Conservation (phyloP, 2,329 filamentous ascomycete genomes). For the Penicillium sp. region DNA sequence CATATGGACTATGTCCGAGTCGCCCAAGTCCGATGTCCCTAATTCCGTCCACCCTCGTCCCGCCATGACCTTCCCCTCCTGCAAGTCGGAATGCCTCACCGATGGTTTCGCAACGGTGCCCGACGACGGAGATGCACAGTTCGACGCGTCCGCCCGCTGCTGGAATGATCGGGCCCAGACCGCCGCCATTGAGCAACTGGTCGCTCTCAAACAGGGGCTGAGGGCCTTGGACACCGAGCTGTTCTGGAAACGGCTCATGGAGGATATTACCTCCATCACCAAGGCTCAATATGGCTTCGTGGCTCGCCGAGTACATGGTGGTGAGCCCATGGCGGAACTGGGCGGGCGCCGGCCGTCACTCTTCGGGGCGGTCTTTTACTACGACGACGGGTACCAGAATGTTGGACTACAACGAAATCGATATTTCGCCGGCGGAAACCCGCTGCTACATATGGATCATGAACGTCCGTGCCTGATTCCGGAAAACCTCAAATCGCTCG, state of each 20-base stretch:
- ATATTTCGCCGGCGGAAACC: conserved; percentile 69
- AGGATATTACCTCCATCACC: conserved; percentile 67
- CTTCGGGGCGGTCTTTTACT: conserved; percentile 70
- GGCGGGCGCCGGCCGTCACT: conserved; percentile 67
- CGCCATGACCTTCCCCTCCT: conserved; percentile 39
- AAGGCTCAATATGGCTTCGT: conserved; percentile 73
- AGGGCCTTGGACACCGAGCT: conserved; percentile 60
- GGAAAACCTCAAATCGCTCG: conserved; percentile 64
- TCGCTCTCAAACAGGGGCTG: conserved; percentile 64
- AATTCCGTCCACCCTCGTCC: conserved; percentile 34
- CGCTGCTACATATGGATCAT: conserved; percentile 72
- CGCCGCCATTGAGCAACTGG: conserved; percentile 65
- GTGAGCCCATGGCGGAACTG: conserved; percentile 66
- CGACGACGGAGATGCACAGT: conserved; percentile 33
- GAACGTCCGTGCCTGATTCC: conserved; percentile 74
- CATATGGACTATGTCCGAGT: conserved; percentile 44
- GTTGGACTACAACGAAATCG: conserved; percentile 64
- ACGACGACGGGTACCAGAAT: conserved; percentile 63
- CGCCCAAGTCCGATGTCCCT: conserved; percentile 41
- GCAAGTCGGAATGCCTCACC: conserved; percentile 39
- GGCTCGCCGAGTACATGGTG: conserved; percentile 66
- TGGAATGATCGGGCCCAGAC: conserved; percentile 59
- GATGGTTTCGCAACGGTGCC: conserved; percentile 32
- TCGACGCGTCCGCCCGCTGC: conserved; percentile 31
- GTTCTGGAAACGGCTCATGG: conserved; percentile 70